Percentiles rank a stretch among this genome's conserved stretches.
These are phyloP conservation scores for Myrica gale DNA, from an alignment of 306 rosid species.

Conservation along the genomic window DNA sequence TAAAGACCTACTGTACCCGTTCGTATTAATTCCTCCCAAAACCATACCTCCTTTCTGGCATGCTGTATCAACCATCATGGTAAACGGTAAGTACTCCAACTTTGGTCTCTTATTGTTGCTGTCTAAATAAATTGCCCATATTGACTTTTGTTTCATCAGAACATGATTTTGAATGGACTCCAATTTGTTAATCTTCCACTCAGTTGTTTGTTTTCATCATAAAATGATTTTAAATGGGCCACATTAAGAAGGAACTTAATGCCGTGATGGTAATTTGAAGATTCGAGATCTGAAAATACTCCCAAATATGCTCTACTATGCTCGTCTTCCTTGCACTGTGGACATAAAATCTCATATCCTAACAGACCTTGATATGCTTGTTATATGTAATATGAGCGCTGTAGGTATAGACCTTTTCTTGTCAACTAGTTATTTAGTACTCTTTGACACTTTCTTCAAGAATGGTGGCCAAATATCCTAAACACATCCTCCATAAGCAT, in stretches of 20 bases:
- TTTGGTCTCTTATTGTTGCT: background rate
- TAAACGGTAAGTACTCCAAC: constrained; percentile 56
- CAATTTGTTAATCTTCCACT: background rate
- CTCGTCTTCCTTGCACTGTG: too few species aligned
- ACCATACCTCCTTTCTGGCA: constrained; percentile 94
- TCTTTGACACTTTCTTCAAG: background rate
- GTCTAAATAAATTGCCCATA: background rate
- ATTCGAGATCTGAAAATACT: too few species aligned
- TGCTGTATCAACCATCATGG: constrained; percentile 78
- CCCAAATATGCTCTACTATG: too few species aligned
- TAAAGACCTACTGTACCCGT: constrained; percentile 70
- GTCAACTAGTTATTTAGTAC: too few species aligned
- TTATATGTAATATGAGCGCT: too few species aligned
- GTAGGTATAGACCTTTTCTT: too few species aligned
- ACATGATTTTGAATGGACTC: background rate
- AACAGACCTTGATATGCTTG: too few species aligned
- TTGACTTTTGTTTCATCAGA: background rate
- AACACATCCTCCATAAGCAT: background rate
- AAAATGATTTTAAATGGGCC: too few species aligned
- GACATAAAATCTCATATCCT: too few species aligned
- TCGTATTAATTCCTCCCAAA: constrained; percentile 88
- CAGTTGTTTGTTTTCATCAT: too few species aligned
- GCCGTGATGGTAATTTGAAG: too few species aligned
- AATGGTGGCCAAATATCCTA: background rate
- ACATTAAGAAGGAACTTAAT: too few species aligned